A percentile compares a stretch with the other conserved stretches of the same genome.
phyloP scores from a whole-genome alignment of 2,329 filamentous ascomycete genomes.

The Aureobasidium sp. region DNA sequence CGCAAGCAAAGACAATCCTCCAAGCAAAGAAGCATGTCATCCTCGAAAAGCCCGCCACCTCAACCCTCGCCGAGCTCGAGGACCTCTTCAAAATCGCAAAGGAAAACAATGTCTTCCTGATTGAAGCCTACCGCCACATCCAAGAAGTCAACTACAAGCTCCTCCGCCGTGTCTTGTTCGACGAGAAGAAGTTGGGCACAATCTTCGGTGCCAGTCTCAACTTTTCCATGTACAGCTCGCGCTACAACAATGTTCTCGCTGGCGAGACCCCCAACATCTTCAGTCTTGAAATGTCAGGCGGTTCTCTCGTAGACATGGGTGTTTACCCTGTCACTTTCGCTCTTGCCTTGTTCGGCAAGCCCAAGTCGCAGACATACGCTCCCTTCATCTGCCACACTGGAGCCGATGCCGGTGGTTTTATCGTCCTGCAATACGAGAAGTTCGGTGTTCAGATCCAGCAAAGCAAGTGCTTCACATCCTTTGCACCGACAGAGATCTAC shows the following conservation, averaged over 20 bases:
- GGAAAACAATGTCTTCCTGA: slow-evolving; percentile 32
- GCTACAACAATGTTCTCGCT: slow-evolving; percentile 38
- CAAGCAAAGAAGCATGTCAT: slow-evolving; percentile 39
- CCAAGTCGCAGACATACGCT: slow-evolving; percentile 31
- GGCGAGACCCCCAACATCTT: slow-evolving; percentile 42
- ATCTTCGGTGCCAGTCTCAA: slow-evolving; percentile 37
- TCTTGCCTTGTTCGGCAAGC: slow-evolving; percentile 38
- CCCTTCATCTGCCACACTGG: slow-evolving; percentile 36
- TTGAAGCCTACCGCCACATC: slow-evolving; percentile 42
- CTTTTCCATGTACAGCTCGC: slow-evolving; percentile 36
- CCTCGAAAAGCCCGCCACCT: slow-evolving; percentile 42
- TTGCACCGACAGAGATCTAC: slow-evolving; percentile 38
- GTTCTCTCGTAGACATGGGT: slow-evolving; percentile 39
- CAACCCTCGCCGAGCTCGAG: slow-evolving; percentile 33
- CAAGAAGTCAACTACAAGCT: slow-evolving; percentile 42
- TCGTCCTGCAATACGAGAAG: slow-evolving; percentile 34
- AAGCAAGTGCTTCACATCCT: slow-evolving; percentile 36
- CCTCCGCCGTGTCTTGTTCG: slow-evolving; percentile 26
- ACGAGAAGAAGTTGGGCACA: slow-evolving; percentile 31
- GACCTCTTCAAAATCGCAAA: slow-evolving; percentile 34
- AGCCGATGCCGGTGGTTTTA: slow-evolving; percentile 37
- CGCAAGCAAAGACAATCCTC: slow-evolving; percentile 35
- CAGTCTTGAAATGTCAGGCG: slow-evolving; percentile 37
- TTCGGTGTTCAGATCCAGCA: slow-evolving; percentile 37
- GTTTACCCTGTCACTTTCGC: slow-evolving; percentile 41